Evolutionary conservation across 305 asterid genomes (phyloP), one percentile per base, ranked within the genome.

Genomic region (Fraxinus albicans): DNA sequence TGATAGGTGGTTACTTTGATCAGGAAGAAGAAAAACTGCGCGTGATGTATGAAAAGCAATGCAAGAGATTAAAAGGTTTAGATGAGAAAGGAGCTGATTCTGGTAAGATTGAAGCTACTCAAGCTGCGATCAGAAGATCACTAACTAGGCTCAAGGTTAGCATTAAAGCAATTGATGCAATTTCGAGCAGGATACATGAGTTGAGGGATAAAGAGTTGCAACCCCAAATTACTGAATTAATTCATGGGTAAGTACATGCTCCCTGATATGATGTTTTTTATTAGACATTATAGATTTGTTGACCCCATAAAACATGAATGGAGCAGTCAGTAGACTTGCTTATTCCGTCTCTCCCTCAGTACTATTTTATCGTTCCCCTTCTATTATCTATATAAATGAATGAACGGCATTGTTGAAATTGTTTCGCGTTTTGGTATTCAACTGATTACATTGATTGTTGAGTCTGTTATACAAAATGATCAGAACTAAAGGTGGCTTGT

Each of bases 201-300:
- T 87, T 96, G 89, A 90, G 98, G 89, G 99, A 96, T 86, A 92
- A 93, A 81, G 97, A 91, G 87, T 89, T 96, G 91, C 96, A 92
- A 69, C 98, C 98, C 77, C 98, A 96, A 90, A 87, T 96, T 84
- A 89, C 96, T 55, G 91, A 86, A 79, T 86, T 96, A 86, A 90
- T 96, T 87, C 91, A 92, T 25, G 98, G 98, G 99, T 96, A 92
- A 75, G 95, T 65, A 77, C 77, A 21, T 80, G 17, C 33, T 87
- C 42, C 58, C 44, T 77, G 35, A 33, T 29, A 69, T n/a, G 13
- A 33, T 78, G 12, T 76, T 50, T 47, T 17, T 15, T 15, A 47
- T 15, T 47, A 13, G 12, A 47, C 82, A 17, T 27, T 31, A 27
- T 67, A 67, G 74, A 27, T 65, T n/a, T 21, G 31, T 65, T 12